Evolutionary conservation across 1,139 yeast species (phyloP).

Genomic region (Candida sanyaensis): DNA sequence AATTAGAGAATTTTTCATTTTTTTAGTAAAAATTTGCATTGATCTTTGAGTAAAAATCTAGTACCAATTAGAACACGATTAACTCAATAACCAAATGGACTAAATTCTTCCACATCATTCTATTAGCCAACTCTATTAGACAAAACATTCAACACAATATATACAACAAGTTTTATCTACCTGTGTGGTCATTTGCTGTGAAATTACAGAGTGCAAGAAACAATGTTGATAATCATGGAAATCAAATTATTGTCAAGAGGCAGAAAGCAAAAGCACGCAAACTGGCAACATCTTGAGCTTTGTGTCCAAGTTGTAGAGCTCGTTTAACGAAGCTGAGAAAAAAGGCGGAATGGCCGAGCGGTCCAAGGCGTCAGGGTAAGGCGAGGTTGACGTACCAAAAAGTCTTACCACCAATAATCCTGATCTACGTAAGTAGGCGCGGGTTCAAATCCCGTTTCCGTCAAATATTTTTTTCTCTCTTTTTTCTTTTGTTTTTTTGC

Average conservation of each 20-base stretch:
- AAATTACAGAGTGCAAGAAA: too few species aligned
- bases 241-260: neutral
- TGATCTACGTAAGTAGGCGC: conserved; percentile 55
- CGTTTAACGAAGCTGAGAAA: neutral
- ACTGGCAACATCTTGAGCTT: neutral
- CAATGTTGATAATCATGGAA: too few species aligned
- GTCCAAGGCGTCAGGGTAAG: conserved; percentile 13
- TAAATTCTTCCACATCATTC: too few species aligned
- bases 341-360: conserved; percentile 10
- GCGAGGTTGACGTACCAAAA: conserved; percentile 12
- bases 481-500: neutral
- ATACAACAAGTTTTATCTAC: too few species aligned
- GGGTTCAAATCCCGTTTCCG: conserved; percentile 50
- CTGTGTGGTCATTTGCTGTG: too few species aligned
- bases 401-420: conserved; percentile 23
- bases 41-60: too few species aligned
- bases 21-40: too few species aligned
- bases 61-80: too few species aligned
- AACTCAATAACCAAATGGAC: too few species aligned
- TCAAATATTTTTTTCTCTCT: conserved; percentile 4
- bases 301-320: neutral
- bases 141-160: too few species aligned
- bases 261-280: neutral
- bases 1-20: too few species aligned
- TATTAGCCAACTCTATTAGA: too few species aligned